These are phyloP conservation scores for Spathaspora passalidarum DNA, from an alignment of 805 yeast genomes.

Conservation along the genomic window DNA sequence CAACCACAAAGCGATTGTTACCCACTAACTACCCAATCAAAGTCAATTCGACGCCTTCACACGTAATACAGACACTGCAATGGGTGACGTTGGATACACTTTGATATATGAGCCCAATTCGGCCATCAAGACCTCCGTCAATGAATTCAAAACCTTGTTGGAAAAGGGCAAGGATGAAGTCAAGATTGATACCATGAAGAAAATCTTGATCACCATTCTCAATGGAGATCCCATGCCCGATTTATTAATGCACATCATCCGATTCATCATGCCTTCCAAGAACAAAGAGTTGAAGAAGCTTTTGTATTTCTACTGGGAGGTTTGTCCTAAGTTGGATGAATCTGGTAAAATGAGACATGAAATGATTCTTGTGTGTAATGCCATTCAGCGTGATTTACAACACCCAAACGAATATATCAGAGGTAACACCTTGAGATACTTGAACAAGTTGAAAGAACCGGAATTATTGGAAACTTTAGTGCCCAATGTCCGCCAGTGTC, in stretches of 20 bases:
- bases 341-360: constrained; percentile 95
- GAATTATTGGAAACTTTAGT: constrained; percentile 94
- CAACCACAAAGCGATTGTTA: neutral
- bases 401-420: constrained; percentile 97
- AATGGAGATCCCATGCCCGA: constrained; percentile 93
- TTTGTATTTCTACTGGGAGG: constrained; percentile 95
- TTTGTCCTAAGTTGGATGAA: constrained; percentile 85
- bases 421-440: constrained; percentile 90
- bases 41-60: constrained; percentile 1
- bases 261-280: constrained; percentile 95
- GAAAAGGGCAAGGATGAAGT: constrained; percentile 89
- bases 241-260: constrained; percentile 91
- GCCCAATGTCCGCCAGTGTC: constrained; percentile 85
- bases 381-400: constrained; percentile 94
- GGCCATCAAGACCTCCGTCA: constrained; percentile 57
- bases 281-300: constrained; percentile 89
- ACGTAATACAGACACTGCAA: constrained; percentile 2
- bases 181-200: constrained; percentile 87
- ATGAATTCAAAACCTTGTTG: constrained; percentile 71
- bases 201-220: constrained; percentile 78
- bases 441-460: constrained; percentile 86
- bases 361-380: constrained; percentile 97
- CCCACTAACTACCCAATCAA: constrained; percentile 1
- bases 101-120: constrained; percentile 76
- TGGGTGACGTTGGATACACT: constrained; percentile 57